A percentile compares a stretch with the other conserved stretches of the same genome.
Evolutionary conservation across 1,284 basidiomycete genomes (phyloP).

Genomic region (Sporisorium graminicola): DNA sequence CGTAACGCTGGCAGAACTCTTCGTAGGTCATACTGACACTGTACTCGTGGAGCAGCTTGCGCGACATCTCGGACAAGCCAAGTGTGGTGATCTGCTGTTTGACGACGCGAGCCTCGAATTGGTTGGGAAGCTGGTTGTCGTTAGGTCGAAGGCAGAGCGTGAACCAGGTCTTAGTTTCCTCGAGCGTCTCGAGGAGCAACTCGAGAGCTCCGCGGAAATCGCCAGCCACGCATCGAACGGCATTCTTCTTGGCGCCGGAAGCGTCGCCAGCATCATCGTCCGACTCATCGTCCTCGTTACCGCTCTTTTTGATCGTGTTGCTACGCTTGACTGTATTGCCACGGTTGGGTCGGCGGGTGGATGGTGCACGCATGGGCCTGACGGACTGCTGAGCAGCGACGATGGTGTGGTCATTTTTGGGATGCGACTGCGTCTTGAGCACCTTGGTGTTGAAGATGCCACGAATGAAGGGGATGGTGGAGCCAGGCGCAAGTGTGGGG

Average conservation of each 20-base stretch:
- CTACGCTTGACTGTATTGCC: constrained; percentile 55
- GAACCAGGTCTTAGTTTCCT: constrained; percentile 91
- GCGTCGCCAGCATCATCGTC: constrained; percentile 59
- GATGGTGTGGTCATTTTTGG: constrained; percentile 91
- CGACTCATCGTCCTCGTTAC: constrained; percentile 74
- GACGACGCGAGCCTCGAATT: constrained; percentile 89
- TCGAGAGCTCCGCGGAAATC: constrained; percentile 87
- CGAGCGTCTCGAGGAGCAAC: constrained; percentile 86
- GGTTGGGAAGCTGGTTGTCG: constrained; percentile 91
- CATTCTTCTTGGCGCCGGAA: constrained; percentile 35
- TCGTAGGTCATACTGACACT: constrained; percentile 83
- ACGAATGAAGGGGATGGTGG: constrained; percentile 81
- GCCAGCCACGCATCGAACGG: constrained; percentile 79
- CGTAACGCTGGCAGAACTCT: constrained; percentile 83
- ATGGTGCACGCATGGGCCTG: constrained; percentile 91
- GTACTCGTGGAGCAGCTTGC: constrained; percentile 63
- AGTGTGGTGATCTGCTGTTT: constrained; percentile 90
- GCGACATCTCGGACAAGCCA: constrained; percentile 80
- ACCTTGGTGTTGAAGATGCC: constrained; percentile 88
- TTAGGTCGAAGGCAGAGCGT: constrained; percentile 94
- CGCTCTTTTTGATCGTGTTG: constrained; percentile 72
- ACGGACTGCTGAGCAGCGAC: constrained; percentile 92
- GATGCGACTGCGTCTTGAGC: constrained; percentile 89
- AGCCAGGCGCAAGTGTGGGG: constrained; percentile 51
- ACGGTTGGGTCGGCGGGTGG: constrained; percentile 69